These are phyloP conservation scores for Sporothrix brunneoviolacea DNA, from an alignment of 2,329 filamentous ascomycete species.

Conservation along the genomic window DNA sequence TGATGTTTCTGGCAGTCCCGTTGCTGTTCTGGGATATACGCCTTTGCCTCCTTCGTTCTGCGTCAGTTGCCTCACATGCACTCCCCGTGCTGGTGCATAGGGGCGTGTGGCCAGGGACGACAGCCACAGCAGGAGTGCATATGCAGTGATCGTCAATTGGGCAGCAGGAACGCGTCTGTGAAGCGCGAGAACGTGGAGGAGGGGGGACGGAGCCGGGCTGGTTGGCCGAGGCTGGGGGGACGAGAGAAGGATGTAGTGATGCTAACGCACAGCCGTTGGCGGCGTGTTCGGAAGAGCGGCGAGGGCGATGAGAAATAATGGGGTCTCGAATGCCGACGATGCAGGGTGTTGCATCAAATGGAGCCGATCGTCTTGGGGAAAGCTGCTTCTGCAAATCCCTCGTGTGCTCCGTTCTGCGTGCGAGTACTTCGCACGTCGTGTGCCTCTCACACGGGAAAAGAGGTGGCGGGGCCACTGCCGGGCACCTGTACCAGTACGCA, in stretches of 20 bases:
- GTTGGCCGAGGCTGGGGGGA: too few species aligned
- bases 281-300: constrained; percentile 5
- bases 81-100: constrained; percentile 14
- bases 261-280: constrained; percentile 6
- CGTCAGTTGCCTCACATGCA: constrained; percentile 8
- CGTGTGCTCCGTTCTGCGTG: background rate
- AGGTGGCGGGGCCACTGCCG: background rate
- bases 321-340: constrained; percentile 1
- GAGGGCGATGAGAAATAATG: background rate
- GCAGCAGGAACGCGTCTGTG: constrained; percentile 12
- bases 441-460: background rate
- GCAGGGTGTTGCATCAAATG: background rate
- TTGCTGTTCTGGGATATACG: too few species aligned
- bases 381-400: background rate
- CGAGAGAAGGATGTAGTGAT: background rate
- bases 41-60: constrained; percentile 2
- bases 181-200: background rate
- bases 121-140: constrained; percentile 25
- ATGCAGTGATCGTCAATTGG: constrained; percentile 29
- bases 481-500: too few species aligned
- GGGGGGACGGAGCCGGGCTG: background rate
- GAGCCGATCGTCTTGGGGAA: background rate
- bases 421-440: background rate
- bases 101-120: background rate
- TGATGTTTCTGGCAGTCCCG: too few species aligned